Conservation (phyloP, 306 rosid genomes). For the Leucaena leucocephala region DNA sequence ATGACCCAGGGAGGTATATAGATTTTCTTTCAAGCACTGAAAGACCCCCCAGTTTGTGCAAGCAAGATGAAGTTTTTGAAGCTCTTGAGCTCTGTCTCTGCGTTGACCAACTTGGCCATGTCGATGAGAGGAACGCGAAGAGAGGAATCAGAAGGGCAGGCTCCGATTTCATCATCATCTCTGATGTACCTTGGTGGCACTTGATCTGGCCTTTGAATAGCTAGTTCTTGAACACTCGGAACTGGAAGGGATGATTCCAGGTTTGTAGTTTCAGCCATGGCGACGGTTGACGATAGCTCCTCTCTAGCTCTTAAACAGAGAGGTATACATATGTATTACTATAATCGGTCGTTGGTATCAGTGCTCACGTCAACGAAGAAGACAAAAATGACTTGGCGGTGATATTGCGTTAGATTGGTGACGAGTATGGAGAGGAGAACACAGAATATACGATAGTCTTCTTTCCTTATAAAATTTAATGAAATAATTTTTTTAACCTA, state of each 20-base stretch:
- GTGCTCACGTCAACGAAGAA: not conserved
- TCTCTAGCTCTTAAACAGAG: not conserved
- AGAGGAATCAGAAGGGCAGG: constrained; percentile 40
- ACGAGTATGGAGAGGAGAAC: too few relatives aligned
- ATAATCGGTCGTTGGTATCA: not conserved
- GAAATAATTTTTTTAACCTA: too few relatives aligned
- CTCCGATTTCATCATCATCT: constrained; percentile 31
- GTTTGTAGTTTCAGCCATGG: constrained; percentile 19
- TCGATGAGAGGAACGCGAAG: constrained; percentile 46
- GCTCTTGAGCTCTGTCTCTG: constrained; percentile 33
- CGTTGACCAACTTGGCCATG: constrained; percentile 46
- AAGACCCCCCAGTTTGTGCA: constrained; percentile 52
- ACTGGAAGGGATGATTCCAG: constrained; percentile 44
- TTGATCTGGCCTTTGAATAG: constrained; percentile 30
- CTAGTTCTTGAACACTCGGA: constrained; percentile 57
- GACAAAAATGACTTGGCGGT: not conserved
- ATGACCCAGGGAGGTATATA: not conserved
- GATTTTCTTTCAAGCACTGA: constrained; percentile 34
- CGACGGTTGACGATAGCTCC: constrained; percentile 15
- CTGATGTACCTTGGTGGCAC: constrained; percentile 49
- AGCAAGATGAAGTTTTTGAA: constrained; percentile 50
- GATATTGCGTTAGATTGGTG: not conserved
- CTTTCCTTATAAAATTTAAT: too few relatives aligned
- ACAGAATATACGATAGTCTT: too few relatives aligned
- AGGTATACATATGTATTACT: not conserved